Conservation (phyloP, 2,329 filamentous ascomycete species). For the Chrysosphaeria jannelii region DNA sequence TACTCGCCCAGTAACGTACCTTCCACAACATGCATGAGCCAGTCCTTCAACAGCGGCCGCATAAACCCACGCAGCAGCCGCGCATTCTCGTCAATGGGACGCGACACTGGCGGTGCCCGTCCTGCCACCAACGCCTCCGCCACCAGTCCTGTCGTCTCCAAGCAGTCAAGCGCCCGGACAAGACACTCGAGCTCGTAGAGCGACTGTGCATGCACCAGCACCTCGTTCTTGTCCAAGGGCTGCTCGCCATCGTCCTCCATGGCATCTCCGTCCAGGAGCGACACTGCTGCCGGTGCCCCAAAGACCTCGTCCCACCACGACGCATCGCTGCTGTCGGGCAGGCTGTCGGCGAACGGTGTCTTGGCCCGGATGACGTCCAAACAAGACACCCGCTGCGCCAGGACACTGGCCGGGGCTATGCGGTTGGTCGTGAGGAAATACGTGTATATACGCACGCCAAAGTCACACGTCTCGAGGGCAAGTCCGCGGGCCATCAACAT, state of each 20-base stretch:
- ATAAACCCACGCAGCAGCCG: slow-evolving; percentile 24
- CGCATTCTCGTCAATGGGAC: slow-evolving; percentile 21
- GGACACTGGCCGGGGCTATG: slow-evolving; percentile 21
- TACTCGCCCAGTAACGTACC: slow-evolving; percentile 13
- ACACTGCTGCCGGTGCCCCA: slow-evolving; percentile 2
- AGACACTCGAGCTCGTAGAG: slow-evolving; percentile 41
- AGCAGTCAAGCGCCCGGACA: slow-evolving; percentile 29
- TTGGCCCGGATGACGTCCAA: slow-evolving; percentile 15
- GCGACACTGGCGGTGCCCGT: slow-evolving; percentile 18
- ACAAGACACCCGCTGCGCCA: slow-evolving; percentile 21
- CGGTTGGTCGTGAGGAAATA: slow-evolving; percentile 42
- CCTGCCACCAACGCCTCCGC: slow-evolving; percentile 16
- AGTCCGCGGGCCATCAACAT: slow-evolving; percentile 36
- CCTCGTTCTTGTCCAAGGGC: slow-evolving; percentile 9
- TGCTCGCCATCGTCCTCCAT: slow-evolving; percentile 8
- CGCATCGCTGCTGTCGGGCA: slow-evolving; percentile 9
- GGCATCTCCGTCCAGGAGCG: slow-evolving; percentile 5
- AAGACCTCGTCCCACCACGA: slow-evolving; percentile 10
- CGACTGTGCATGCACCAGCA: slow-evolving; percentile 24
- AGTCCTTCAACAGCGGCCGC: slow-evolving; percentile 29
- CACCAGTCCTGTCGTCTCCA: slow-evolving; percentile 33
- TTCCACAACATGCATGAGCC: slow-evolving; percentile 24
- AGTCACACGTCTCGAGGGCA: slow-evolving; percentile 8
- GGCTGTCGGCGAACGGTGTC: slow-evolving; percentile 9
- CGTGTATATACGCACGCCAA: slow-evolving; percentile 44